Conservation (phyloP, 108 stramenopile species). For the Cyclotella kingstonii region DNA sequence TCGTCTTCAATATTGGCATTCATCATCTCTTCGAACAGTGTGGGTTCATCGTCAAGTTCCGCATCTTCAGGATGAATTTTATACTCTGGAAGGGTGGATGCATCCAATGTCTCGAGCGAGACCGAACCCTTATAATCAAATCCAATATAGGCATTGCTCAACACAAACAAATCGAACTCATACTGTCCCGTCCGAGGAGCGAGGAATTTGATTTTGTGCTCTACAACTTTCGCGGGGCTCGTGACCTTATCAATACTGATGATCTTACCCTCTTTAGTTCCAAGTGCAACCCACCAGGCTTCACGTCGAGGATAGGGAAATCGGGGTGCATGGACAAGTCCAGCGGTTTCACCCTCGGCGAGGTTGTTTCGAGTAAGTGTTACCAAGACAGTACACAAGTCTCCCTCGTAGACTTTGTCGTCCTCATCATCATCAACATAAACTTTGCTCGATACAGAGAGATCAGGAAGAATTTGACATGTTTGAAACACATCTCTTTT, state of each 20-base stretch:
- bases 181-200: conserved; percentile 89
- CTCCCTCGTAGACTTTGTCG: conserved; percentile 92
- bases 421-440: conserved; percentile 98
- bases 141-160: conserved; percentile 94
- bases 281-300: conserved; percentile 96
- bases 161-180: conserved; percentile 86
- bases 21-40: conserved; percentile 96
- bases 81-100: conserved; percentile 90
- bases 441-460: conserved; percentile 75
- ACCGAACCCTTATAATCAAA: conserved; percentile 79
- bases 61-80: conserved; percentile 96
- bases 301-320: conserved; percentile 91
- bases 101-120: conserved; percentile 79
- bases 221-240: conserved; percentile 62
- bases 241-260: conserved; percentile 90
- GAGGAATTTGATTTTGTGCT: conserved; percentile 94
- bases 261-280: conserved; percentile 90
- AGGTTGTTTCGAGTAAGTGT: conserved; percentile 90
- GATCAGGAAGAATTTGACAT: conserved; percentile 80
- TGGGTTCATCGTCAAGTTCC: conserved; percentile 96
- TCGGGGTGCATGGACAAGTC: conserved; percentile 88
- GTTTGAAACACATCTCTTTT: conserved; percentile 80
- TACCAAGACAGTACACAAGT: conserved; percentile 91
- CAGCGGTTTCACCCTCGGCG: conserved; percentile 81
- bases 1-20: conserved; percentile 91